A percentile compares a stretch with the other conserved stretches of the same genome.
phyloP scores from a whole-genome alignment of 805 yeast genomes.

The Maudiozyma barnettii region DNA sequence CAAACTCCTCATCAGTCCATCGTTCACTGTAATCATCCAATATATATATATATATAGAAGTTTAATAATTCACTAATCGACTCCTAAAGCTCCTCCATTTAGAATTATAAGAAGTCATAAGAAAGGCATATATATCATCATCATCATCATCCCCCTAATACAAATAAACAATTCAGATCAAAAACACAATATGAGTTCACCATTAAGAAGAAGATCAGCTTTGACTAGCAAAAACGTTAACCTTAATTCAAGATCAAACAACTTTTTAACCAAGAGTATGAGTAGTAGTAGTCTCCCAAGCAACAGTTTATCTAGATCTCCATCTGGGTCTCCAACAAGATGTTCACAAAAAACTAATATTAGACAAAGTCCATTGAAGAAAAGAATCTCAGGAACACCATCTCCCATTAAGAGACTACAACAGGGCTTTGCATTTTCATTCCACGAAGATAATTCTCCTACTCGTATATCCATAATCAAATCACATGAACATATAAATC shows the following conservation, averaged over 20 bases:
- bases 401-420: constrained; percentile 2
- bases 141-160: no score
- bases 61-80: no score
- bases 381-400: constrained; percentile 1
- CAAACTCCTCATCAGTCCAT: neutral
- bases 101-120: no score
- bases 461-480: constrained; percentile 11
- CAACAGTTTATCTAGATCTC: constrained; percentile 1
- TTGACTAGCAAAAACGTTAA: constrained; percentile 18
- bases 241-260: neutral
- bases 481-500: constrained; percentile 19
- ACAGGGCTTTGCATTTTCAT: constrained; percentile 6
- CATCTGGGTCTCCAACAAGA: constrained; percentile 2
- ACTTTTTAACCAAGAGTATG: neutral
- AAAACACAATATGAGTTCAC: constrained; percentile 10
- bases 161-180: no score
- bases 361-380: neutral
- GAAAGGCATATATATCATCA: neutral
- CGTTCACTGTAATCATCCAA: neutral
- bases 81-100: no score
- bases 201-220: constrained; percentile 17
- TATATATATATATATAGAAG: neutral
- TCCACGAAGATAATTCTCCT: constrained; percentile 18
- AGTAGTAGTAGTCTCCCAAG: neutral
- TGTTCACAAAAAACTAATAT: neutral